Evolutionary conservation across 2,329 filamentous ascomycete genomes (phyloP).

Genomic region (Xylogone sp.): DNA sequence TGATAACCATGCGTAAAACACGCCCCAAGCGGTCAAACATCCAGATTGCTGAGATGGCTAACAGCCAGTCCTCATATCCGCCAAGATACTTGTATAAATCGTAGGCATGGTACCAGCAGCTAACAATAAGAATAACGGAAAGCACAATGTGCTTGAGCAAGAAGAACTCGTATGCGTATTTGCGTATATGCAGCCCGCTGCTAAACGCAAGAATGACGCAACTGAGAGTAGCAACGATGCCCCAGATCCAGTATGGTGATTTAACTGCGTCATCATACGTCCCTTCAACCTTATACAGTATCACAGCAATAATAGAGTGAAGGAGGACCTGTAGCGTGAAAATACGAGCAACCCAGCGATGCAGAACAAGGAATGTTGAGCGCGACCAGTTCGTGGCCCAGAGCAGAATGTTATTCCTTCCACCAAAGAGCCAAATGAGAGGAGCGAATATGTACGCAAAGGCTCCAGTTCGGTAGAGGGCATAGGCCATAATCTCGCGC

Average conservation of each 20-base stretch:
- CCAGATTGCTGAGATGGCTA: slow-evolving; percentile 39
- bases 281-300: slow-evolving; percentile 25
- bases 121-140: slow-evolving; percentile 8
- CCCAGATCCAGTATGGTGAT: slow-evolving; percentile 40
- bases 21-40: slow-evolving; percentile 41
- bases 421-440: slow-evolving; percentile 14
- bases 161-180: slow-evolving; percentile 17
- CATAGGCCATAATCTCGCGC: slow-evolving; percentile 7
- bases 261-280: slow-evolving; percentile 24
- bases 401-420: slow-evolving; percentile 16
- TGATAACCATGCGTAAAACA: slow-evolving; percentile 32
- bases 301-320: slow-evolving; percentile 41
- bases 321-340: slow-evolving; percentile 40
- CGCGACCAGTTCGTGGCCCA: slow-evolving; percentile 9
- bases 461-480: slow-evolving; percentile 13
- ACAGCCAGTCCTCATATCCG: slow-evolving; percentile 43
- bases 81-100: background rate
- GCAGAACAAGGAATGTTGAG: slow-evolving; percentile 38
- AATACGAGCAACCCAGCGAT: slow-evolving; percentile 45
- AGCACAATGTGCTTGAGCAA: slow-evolving; percentile 11
- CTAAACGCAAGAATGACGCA: slow-evolving; percentile 28
- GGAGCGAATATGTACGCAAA: slow-evolving; percentile 12
- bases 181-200: slow-evolving; percentile 28
- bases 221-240: slow-evolving; percentile 29
- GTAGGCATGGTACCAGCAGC: slow-evolving; percentile 27